A percentile compares a stretch with the other conserved stretches of the same genome.
These are phyloP conservation scores for Penicillium sp. DNA, from an alignment of 2,329 filamentous ascomycete species.

Conservation along the genomic window DNA sequence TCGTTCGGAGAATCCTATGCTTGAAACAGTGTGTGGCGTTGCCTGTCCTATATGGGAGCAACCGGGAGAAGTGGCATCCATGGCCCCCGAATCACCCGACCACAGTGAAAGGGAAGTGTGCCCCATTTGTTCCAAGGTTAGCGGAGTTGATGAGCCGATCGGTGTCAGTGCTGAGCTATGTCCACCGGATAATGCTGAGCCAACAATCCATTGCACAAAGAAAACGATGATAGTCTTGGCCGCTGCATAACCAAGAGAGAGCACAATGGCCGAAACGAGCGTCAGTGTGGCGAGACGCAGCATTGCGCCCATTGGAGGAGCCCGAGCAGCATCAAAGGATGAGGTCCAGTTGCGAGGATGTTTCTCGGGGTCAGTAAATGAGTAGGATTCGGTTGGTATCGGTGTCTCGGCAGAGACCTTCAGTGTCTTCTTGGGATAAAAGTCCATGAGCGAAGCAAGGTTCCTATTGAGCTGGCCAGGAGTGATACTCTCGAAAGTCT, in stretches of 20 bases:
- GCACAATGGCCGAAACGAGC: slow-evolving; percentile 28
- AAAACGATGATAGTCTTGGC: slow-evolving; percentile 26
- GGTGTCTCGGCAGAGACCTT: slow-evolving; percentile 18
- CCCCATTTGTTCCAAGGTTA: slow-evolving; percentile 17
- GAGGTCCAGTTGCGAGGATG: slow-evolving; percentile 26
- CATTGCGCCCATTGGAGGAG: slow-evolving; percentile 24
- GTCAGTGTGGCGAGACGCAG: slow-evolving; percentile 31
- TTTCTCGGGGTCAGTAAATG: slow-evolving; percentile 25
- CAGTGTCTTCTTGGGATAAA: slow-evolving; percentile 29
- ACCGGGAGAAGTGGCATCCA: slow-evolving; percentile 15
- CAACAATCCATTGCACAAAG: slow-evolving; percentile 26
- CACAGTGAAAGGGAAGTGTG: slow-evolving; percentile 21
- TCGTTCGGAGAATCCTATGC: slow-evolving; percentile 25
- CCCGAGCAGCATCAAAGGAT: slow-evolving; percentile 21
- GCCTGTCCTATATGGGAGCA: slow-evolving; percentile 28
- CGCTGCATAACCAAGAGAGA: slow-evolving; percentile 34
- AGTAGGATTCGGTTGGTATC: slow-evolving; percentile 9
- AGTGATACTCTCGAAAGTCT: slow-evolving; percentile 50
- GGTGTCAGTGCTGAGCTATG: slow-evolving; percentile 14
- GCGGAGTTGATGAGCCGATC: slow-evolving; percentile 20
- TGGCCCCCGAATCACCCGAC: slow-evolving; percentile 17
- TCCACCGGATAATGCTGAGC: slow-evolving; percentile 24
- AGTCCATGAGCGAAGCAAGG: slow-evolving; percentile 42
- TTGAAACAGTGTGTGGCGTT: slow-evolving; percentile 24
- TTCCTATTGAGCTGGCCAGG: slow-evolving; percentile 50